phyloP scores from a whole-genome alignment of 139 green algal genomes.

The Trebouxia sp. region DNA sequence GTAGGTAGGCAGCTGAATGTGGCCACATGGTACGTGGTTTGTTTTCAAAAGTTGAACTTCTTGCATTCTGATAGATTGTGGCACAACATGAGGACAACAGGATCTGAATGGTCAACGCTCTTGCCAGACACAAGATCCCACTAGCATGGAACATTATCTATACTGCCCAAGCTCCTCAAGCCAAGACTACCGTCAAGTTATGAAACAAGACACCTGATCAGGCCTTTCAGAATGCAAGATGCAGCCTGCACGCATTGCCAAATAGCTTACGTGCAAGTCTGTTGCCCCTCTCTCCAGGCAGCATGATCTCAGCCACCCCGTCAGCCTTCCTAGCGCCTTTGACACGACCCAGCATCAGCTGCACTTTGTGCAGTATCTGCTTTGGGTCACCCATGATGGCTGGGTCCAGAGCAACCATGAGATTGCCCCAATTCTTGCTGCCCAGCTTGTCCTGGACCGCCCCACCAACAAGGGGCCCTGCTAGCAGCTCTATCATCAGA shows the following conservation, averaged over 20 bases:
- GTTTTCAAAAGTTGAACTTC: no score
- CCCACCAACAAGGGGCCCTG: slow-evolving; percentile 67
- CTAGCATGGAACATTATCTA: no score
- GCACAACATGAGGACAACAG: no score
- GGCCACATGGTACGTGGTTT: no score
- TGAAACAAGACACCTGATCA: no score
- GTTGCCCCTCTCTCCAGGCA: slow-evolving; percentile 73
- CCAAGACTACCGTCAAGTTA: no score
- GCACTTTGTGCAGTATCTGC: slow-evolving; percentile 20
- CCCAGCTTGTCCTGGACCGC: slow-evolving; percentile 73
- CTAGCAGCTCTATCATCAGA: slow-evolving; percentile 81
- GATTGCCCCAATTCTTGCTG: slow-evolving; percentile 78
- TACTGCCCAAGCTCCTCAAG: no score
- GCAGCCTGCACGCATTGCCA: neutral
- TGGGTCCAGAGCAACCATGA: slow-evolving; percentile 73
- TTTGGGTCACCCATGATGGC: slow-evolving; percentile 21
- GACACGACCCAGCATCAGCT: slow-evolving; percentile 46
- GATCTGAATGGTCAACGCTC: no score
- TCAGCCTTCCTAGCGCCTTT: slow-evolving; percentile 56
- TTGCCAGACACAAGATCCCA: no score
- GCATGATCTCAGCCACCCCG: slow-evolving; percentile 65
- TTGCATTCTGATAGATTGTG: no score
- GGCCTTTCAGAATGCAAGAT: neutral
- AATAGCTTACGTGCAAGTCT: slow-evolving; percentile 36
- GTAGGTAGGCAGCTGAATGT: no score